These are phyloP conservation scores for Lipomyces yamadae DNA, from an alignment of 805 yeast genomes.

Conservation along the genomic window DNA sequence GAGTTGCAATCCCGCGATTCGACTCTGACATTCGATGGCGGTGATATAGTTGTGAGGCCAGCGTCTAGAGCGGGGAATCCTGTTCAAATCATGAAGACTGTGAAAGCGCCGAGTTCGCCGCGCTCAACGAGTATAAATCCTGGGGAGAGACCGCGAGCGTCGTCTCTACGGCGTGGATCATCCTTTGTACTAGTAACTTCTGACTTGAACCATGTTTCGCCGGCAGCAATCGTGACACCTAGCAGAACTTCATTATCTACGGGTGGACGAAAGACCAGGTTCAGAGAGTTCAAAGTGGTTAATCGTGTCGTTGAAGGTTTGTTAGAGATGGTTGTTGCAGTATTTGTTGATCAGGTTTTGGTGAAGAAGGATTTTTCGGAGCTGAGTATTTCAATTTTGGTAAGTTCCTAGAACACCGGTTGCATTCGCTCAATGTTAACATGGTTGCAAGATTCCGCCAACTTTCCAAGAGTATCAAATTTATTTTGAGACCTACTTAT, in stretches of 20 bases:
- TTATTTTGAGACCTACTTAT: conserved; percentile 38
- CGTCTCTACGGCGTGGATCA: conserved; percentile 34
- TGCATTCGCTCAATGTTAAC: background rate
- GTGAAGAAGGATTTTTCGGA: conserved; percentile 37
- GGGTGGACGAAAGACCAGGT: conserved; percentile 3
- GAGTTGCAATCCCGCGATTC: conserved; percentile 35
- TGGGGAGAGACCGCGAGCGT: conserved; percentile 32
- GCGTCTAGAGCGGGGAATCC: conserved; percentile 26
- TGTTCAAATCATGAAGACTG: conserved; percentile 32
- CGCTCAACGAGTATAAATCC: background rate
- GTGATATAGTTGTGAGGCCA: conserved; percentile 33
- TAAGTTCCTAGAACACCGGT: background rate
- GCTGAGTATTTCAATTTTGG: conserved; percentile 30
- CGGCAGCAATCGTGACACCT: background rate
- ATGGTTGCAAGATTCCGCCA: conserved; percentile 33
- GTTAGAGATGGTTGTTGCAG: conserved; percentile 38
- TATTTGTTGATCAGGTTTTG: conserved; percentile 37
- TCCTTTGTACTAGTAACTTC: conserved; percentile 35
- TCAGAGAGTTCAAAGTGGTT: conserved; percentile 30
- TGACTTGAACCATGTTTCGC: conserved; percentile 6
- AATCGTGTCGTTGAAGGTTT: conserved; percentile 37
- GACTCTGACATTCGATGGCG: conserved; percentile 31
- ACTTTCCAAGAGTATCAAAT: conserved; percentile 37
- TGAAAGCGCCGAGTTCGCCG: conserved; percentile 16
- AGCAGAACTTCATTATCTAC: conserved; percentile 7